These are phyloP conservation scores for Moesziomyces globuligerus DNA, from an alignment of 1,284 basidiomycete species.

Conservation along the genomic window DNA sequence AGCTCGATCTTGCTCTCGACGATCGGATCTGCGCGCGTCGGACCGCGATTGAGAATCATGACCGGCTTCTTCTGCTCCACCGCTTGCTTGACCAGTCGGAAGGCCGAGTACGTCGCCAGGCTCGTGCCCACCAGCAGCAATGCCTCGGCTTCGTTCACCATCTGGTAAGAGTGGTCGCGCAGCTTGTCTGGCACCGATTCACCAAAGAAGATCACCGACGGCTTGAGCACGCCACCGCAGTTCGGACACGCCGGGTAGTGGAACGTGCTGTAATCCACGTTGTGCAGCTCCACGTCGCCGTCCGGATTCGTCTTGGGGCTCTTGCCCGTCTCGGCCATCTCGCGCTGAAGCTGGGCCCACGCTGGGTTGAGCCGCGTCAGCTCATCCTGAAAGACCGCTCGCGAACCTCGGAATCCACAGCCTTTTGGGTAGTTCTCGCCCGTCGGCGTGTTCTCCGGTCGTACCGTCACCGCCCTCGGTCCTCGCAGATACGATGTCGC, in stretches of 20 bases:
- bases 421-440: conserved; percentile 49
- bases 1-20: conserved; percentile 58
- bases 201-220: conserved; percentile 65
- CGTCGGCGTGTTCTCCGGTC: conserved; percentile 40
- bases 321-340: conserved; percentile 50
- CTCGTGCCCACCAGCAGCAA: conserved; percentile 62
- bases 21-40: conserved; percentile 60
- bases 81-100: conserved; percentile 59
- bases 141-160: conserved; percentile 49
- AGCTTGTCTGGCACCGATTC: conserved; percentile 60
- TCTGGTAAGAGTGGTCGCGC: conserved; percentile 40
- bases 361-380: conserved; percentile 59
- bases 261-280: conserved; percentile 64
- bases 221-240: conserved; percentile 66
- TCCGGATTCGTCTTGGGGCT: conserved; percentile 65
- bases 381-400: conserved; percentile 61
- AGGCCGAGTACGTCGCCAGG: conserved; percentile 66
- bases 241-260: conserved; percentile 61
- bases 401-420: conserved; percentile 56
- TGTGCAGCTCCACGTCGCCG: conserved; percentile 63
- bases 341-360: conserved; percentile 58
- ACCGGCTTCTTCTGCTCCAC: conserved; percentile 50
- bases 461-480: conserved; percentile 29
- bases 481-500: conserved; percentile 35
- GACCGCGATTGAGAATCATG: conserved; percentile 64